These are phyloP conservation scores for Venustampulla echinocandica DNA, from an alignment of 495 filamentous ascomycete genomes.

Conservation along the genomic window DNA sequence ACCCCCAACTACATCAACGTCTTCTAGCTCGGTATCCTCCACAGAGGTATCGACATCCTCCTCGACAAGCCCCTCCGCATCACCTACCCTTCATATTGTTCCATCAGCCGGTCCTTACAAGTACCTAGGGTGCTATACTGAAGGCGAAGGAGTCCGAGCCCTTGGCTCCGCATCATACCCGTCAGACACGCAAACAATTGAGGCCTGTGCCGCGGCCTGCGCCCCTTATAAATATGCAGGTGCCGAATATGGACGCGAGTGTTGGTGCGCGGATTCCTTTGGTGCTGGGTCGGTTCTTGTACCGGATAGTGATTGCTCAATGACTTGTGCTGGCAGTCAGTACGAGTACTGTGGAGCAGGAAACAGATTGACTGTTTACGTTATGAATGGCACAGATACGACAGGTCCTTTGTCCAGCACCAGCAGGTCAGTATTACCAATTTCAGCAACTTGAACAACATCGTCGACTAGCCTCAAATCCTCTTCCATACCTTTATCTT, in stretches of 20 bases:
- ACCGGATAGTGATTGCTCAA: constrained; percentile 21
- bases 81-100: constrained; percentile 22
- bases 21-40: constrained; percentile 2
- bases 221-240: constrained; percentile 37
- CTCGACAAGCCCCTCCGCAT: constrained; percentile 6
- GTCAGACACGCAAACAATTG: constrained; percentile 39
- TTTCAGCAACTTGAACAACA: not conserved
- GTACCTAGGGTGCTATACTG: constrained; percentile 39
- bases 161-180: constrained; percentile 25
- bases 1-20: not conserved
- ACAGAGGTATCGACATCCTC: constrained; percentile 8
- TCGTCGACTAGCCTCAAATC: constrained; percentile 1
- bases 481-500: constrained; percentile 10
- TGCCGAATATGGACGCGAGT: constrained; percentile 43
- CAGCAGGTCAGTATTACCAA: not conserved
- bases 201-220: constrained; percentile 39
- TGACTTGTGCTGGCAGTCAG: constrained; percentile 25
- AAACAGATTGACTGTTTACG: constrained; percentile 34
- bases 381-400: constrained; percentile 6
- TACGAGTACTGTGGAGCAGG: constrained; percentile 28
- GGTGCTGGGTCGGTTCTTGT: constrained; percentile 3
- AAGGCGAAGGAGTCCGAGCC: constrained; percentile 26
- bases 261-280: constrained; percentile 29
- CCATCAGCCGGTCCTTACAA: constrained; percentile 31
- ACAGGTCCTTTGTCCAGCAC: too few species aligned